Conservation (phyloP, 2,329 filamentous ascomycete genomes). For the Colletotrichum echinochloae region DNA sequence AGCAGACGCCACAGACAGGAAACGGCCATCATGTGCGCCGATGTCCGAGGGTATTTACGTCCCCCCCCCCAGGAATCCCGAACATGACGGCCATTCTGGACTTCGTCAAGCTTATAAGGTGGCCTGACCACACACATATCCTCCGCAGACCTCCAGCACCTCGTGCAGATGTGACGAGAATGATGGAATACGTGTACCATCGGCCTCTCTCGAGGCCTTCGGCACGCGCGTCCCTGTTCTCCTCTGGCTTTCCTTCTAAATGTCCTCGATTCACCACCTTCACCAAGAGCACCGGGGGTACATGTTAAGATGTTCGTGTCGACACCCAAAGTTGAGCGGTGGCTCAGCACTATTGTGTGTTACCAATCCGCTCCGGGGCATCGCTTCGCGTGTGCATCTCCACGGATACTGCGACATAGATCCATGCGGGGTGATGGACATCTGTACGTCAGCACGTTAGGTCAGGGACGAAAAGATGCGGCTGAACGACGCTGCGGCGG, state of each 20-base stretch:
- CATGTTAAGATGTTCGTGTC: slow-evolving; percentile 44
- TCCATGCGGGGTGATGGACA: slow-evolving; percentile 44
- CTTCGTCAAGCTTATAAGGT: slow-evolving; percentile 15
- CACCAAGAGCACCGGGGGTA: slow-evolving; percentile 44
- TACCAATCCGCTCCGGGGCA: slow-evolving; percentile 46
- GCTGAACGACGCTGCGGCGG: slow-evolving; percentile 44
- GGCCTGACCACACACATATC: slow-evolving; percentile 15
- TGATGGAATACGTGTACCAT: background rate
- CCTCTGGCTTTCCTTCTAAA: slow-evolving; percentile 49
- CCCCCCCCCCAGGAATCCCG: background rate
- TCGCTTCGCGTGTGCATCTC: slow-evolving; percentile 42
- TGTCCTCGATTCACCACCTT: slow-evolving; percentile 48
- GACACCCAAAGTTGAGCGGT: slow-evolving; percentile 47
- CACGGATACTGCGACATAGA: slow-evolving; percentile 42
- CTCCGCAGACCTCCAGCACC: background rate
- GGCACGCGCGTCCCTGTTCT: slow-evolving; percentile 41
- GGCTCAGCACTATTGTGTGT: slow-evolving; percentile 45
- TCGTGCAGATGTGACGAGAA: background rate
- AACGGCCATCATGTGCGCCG: slow-evolving; percentile 6
- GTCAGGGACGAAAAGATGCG: slow-evolving; percentile 39
- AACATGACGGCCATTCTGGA: slow-evolving; percentile 13
- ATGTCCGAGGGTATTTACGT: slow-evolving; percentile 14
- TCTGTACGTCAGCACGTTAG: slow-evolving; percentile 44
- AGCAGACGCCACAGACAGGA: background rate
- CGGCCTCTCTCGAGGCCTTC: slow-evolving; percentile 48